phyloP scores from a whole-genome alignment of 352 stramenopile genomes.

The Globisporangium megalacanthum region DNA sequence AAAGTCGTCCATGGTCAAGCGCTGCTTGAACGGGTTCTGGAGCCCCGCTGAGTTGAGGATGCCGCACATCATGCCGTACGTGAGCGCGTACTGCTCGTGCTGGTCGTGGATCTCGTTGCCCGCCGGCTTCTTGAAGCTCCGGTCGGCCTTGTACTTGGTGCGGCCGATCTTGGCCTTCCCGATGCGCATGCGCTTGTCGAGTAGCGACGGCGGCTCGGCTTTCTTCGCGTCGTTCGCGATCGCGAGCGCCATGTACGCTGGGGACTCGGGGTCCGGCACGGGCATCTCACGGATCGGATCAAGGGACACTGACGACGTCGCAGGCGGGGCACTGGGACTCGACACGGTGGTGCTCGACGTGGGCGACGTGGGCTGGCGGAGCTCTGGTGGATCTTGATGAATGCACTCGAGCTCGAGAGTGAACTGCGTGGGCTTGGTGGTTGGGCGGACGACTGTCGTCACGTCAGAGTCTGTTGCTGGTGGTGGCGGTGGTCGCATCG shows the following conservation, averaged over 20 bases:
- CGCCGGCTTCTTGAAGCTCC: slow-evolving; percentile 57
- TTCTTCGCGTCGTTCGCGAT: slow-evolving; percentile 32
- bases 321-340: background rate
- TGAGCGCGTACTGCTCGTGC: slow-evolving; percentile 97
- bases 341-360: slow-evolving; percentile 5
- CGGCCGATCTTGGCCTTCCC: slow-evolving; percentile 43
- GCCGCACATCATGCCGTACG: slow-evolving; percentile 98
- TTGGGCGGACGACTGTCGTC: background rate
- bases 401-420: slow-evolving; percentile 15
- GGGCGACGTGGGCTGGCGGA: slow-evolving; percentile 2
- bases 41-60: slow-evolving; percentile 93
- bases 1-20: slow-evolving; percentile 90
- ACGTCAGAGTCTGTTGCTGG: background rate
- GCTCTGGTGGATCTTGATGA: slow-evolving; percentile 12
- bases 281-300: slow-evolving; percentile 18
- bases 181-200: slow-evolving; percentile 56
- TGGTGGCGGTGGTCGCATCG: background rate
- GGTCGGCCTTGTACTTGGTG: slow-evolving; percentile 47
- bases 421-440: slow-evolving; percentile 8
- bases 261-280: slow-evolving; percentile 29
- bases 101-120: slow-evolving; percentile 77
- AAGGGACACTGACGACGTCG: background rate
- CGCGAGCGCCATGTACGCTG: slow-evolving; percentile 30
- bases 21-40: slow-evolving; percentile 72
- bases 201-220: slow-evolving; percentile 32